Evolutionary conservation across 2,329 filamentous ascomycete genomes (phyloP), one percentile per base, ranked within the genome.

Genomic region (Metarhizium humberi): DNA sequence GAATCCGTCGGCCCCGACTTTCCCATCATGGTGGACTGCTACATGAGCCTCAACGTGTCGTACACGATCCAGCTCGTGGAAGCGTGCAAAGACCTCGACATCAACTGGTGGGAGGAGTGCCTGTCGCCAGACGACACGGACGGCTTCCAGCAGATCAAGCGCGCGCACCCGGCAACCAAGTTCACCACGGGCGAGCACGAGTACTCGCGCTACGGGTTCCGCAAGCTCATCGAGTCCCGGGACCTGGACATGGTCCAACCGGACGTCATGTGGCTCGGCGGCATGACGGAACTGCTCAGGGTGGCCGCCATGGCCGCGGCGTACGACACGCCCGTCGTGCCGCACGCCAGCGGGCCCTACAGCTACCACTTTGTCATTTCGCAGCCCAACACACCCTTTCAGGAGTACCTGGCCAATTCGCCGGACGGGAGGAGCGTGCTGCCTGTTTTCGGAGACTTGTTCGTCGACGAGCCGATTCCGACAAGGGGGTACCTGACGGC

Each of bases 31-130:
- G 92, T 96, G 5, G 92, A 96, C 74, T 96, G 92, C 78, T 96
- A 95, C 74, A 96, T 96, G 92, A 92, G 88, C 62, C 77, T 96
- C 66, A 96, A 92, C 65, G 92, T 96, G 30, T 76, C 88, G 1
- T 96, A 96, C 74, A 95, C 90, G 4, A 95, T 96, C 62, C 87
- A 96, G 71, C 79, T 96, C 29, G 92, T 88, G 58, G 88, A 92
- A 73, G 87, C 86, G 52, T 90, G 87, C 67, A 82, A 89, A 63
- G 85, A 91, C 62, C 80, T 96, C 61, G 81, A 92, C 71, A 92
- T 96, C 69, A 91, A 96, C 76, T 96, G 92, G 92, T 96, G 90
- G 90, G 92, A 96, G 75, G 92, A 96, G 76, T 95, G 90, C 61
- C 76, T 96, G 59, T 88, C 86, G 34, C 92, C 92, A 11, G 92